A percentile compares a stretch with the other conserved stretches of the same genome.
Evolutionary conservation across 768 basidiomycete genomes (phyloP).

Genomic region (Termitomyces bulborhizus): DNA sequence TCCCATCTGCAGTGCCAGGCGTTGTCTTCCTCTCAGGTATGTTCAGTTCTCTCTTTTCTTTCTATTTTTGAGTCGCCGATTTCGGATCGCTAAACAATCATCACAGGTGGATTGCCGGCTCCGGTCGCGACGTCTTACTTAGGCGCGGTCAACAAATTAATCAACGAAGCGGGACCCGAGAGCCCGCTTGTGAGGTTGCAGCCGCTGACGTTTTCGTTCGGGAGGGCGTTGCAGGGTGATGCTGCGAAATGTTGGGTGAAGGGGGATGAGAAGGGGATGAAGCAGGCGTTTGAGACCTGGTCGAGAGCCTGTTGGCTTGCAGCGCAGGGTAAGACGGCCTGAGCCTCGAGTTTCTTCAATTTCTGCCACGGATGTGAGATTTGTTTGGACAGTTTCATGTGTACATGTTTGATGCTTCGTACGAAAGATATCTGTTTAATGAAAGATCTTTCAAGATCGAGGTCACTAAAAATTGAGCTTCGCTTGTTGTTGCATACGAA

Average conservation of each 20-base stretch:
- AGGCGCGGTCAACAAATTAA: slow-evolving; percentile 31
- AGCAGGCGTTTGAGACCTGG: slow-evolving; percentile 33
- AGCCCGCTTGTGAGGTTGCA: slow-evolving; percentile 35
- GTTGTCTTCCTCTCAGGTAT: slow-evolving; percentile 45
- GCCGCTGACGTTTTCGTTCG: slow-evolving; percentile 44
- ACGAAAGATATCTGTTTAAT: background rate
- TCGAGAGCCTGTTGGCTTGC: slow-evolving; percentile 38
- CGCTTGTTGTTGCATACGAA: too few relatives aligned
- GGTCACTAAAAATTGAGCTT: too few relatives aligned
- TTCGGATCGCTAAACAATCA: background rate
- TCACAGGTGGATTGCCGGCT: slow-evolving; percentile 37
- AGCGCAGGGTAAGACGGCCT: slow-evolving; percentile 26
- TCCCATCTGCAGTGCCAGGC: slow-evolving; percentile 41
- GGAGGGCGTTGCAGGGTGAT: slow-evolving; percentile 43
- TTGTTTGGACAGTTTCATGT: background rate
- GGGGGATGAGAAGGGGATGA: slow-evolving; percentile 36
- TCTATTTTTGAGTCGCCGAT: background rate
- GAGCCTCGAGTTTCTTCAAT: background rate
- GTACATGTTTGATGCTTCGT: background rate
- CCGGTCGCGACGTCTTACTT: slow-evolving; percentile 34
- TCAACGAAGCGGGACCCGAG: slow-evolving; percentile 23
- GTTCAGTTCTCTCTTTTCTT: slow-evolving; percentile 2
- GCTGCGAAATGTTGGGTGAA: slow-evolving; percentile 39
- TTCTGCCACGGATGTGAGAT: background rate
- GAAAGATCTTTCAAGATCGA: too few relatives aligned